Conservation (phyloP, 1,284 basidiomycete genomes). For the Cryptococcus hybrid region DNA sequence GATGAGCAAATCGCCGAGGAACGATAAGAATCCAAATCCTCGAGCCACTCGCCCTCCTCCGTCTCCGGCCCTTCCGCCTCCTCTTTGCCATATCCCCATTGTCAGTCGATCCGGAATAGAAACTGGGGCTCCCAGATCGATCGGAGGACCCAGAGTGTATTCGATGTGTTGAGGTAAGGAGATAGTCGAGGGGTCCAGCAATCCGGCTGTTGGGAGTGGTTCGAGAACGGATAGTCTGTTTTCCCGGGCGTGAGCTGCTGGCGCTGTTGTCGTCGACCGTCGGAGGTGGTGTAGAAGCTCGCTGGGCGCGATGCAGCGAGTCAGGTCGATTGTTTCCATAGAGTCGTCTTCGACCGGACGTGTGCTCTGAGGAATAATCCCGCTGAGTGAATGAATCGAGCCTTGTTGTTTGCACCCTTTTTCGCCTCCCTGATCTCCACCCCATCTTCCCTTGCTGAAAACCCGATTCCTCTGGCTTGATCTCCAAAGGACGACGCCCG, state of each 20-base stretch:
- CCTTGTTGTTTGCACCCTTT: not conserved
- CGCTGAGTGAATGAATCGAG: not conserved
- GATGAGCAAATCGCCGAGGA: conserved; percentile 20
- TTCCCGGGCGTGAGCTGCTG: not conserved
- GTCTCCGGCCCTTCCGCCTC: conserved; percentile 1
- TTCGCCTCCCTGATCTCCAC: not conserved
- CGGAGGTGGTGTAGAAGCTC: not conserved
- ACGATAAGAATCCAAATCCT: conserved; percentile 14
- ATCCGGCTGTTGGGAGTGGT: conserved; percentile 16
- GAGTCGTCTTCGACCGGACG: not conserved
- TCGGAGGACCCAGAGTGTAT: not conserved
- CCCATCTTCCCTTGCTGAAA: conserved; percentile 21
- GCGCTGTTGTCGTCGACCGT: not conserved
- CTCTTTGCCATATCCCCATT: conserved; percentile 2
- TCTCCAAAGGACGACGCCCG: conserved; percentile 5
- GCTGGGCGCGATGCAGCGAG: conserved; percentile 6
- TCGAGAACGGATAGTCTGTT: conserved; percentile 15
- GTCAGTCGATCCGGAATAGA: not conserved
- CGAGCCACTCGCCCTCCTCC: conserved; percentile 1
- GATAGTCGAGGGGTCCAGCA: conserved; percentile 18
- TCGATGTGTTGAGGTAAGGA: conserved; percentile 6
- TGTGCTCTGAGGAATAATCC: not conserved
- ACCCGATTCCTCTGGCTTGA: conserved; percentile 3
- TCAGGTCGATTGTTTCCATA: conserved; percentile 9
- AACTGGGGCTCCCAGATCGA: not conserved